Percentiles rank a stretch among this genome's conserved stretches.
These are phyloP conservation scores for Bruguiera parviflora DNA, from an alignment of 345 rosid species.

Conservation along the genomic window DNA sequence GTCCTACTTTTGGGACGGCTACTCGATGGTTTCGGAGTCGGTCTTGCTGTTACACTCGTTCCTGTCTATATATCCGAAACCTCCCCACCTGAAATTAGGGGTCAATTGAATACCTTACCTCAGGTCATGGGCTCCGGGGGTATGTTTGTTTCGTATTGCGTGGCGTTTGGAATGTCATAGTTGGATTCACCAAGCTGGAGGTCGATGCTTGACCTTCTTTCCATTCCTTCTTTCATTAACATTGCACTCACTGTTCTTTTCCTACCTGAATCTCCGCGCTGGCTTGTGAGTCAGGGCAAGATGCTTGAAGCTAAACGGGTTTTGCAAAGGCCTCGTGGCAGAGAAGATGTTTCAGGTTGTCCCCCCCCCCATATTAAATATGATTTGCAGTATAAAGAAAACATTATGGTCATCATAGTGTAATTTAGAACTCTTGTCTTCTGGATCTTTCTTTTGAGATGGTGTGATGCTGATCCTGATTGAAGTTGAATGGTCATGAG, in stretches of 20 bases:
- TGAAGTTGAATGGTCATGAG: neutral
- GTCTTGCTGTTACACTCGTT: constrained; percentile 44
- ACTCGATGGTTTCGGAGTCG: constrained; percentile 40
- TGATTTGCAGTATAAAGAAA: neutral
- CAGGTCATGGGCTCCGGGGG: constrained; percentile 43
- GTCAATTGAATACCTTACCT: constrained; percentile 41
- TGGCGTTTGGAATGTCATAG: constrained; percentile 41
- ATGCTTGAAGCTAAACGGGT: constrained; percentile 33
- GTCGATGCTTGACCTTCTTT: constrained; percentile 45
- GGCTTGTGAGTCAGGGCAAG: constrained; percentile 49
- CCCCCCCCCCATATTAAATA: neutral
- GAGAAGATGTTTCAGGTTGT: constrained; percentile 41
- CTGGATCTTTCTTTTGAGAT: too few species aligned
- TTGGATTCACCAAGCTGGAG: constrained; percentile 44
- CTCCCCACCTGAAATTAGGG: constrained; percentile 44
- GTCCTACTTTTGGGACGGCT: constrained; percentile 39
- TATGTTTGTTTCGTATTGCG: constrained; percentile 42
- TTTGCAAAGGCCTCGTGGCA: constrained; percentile 38
- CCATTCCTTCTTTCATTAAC: constrained; percentile 34
- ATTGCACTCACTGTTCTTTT: constrained; percentile 26
- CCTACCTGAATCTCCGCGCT: constrained; percentile 46
- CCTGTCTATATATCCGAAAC: constrained; percentile 49
- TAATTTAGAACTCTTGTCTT: too few species aligned
- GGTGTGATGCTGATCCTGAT: neutral
- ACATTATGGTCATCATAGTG: too few species aligned